Conservation (phyloP, 2,329 filamentous ascomycete species). For the Myriosclerotinia scirpicola region DNA sequence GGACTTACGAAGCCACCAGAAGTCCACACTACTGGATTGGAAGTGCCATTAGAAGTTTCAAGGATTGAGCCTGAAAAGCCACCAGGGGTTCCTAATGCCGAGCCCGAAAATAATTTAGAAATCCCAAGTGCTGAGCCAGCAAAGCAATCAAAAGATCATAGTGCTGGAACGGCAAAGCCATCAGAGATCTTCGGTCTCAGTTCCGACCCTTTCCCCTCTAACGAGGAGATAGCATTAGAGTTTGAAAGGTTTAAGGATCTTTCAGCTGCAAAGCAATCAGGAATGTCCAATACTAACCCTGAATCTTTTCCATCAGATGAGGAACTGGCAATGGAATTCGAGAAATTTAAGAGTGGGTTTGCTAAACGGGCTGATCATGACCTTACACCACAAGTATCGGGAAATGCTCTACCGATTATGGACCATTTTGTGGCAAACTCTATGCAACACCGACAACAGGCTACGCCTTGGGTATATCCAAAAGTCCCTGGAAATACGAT, state of each 20-base stretch:
- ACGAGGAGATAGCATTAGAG: conserved; percentile 1
- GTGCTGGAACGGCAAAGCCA: not conserved
- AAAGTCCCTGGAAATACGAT: not conserved
- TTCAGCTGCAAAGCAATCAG: not conserved
- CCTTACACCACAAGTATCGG: not conserved
- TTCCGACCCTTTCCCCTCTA: not conserved
- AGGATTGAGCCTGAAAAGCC: not conserved
- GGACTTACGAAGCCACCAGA: not conserved
- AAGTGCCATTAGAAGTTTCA: not conserved
- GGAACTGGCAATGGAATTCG: conserved; percentile 8
- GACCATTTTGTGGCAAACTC: not conserved
- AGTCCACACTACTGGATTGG: not conserved
- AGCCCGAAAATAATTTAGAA: not conserved
- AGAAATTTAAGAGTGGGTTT: conserved; percentile 10
- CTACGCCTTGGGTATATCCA: not conserved
- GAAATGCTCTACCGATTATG: not conserved
- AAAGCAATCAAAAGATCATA: too few relatives aligned
- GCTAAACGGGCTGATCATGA: not conserved
- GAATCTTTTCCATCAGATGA: conserved; percentile 8
- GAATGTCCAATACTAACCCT: not conserved
- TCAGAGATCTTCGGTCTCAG: not conserved
- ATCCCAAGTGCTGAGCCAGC: not conserved
- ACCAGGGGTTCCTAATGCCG: not conserved
- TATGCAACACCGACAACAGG: not conserved
- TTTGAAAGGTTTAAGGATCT: conserved; percentile 2